Evolutionary conservation across 2,329 filamentous ascomycete genomes (phyloP).

Genomic region (Arthrobotrys iridis): DNA sequence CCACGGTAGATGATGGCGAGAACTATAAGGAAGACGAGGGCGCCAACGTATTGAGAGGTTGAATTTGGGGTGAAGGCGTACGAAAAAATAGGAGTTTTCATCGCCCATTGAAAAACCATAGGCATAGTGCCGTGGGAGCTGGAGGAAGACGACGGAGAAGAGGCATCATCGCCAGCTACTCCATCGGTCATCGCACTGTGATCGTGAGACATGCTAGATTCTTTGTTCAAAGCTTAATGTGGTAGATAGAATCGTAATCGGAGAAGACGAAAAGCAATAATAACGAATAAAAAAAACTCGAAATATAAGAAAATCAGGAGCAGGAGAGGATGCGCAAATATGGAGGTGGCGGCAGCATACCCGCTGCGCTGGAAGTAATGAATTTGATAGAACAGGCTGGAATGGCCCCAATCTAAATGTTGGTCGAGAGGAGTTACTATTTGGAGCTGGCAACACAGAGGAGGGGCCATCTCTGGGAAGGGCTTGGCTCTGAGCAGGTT

Average conservation of each 20-base stretch:
- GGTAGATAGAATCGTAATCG: background rate
- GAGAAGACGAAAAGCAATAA: background rate
- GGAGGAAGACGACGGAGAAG: background rate
- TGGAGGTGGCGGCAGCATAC: constrained; percentile 10
- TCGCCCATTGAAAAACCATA: constrained; percentile 73
- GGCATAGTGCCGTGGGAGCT: constrained; percentile 61
- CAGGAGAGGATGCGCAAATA: background rate
- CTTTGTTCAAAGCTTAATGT: background rate
- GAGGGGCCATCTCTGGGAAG: constrained; percentile 4
- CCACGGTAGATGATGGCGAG: constrained; percentile 76
- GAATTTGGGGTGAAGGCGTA: constrained; percentile 76
- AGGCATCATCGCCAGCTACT: constrained; percentile 20
- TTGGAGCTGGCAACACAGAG: constrained; percentile 20
- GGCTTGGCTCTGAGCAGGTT: constrained; percentile 31
- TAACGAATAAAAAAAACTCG: constrained; percentile 2
- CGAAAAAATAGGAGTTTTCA: constrained; percentile 73
- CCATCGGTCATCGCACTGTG: constrained; percentile 27
- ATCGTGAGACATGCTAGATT: constrained; percentile 44
- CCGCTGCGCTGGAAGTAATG: background rate
- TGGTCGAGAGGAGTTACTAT: constrained; percentile 21
- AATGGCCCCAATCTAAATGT: constrained; percentile 3
- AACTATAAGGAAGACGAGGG: constrained; percentile 87
- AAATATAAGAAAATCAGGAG: constrained; percentile 3
- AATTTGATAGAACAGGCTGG: constrained; percentile 5
- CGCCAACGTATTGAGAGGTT: constrained; percentile 80